Percentiles rank a stretch among this genome's conserved stretches.
phyloP scores from a whole-genome alignment of 768 basidiomycete species.

The Mycena leptocephala region DNA sequence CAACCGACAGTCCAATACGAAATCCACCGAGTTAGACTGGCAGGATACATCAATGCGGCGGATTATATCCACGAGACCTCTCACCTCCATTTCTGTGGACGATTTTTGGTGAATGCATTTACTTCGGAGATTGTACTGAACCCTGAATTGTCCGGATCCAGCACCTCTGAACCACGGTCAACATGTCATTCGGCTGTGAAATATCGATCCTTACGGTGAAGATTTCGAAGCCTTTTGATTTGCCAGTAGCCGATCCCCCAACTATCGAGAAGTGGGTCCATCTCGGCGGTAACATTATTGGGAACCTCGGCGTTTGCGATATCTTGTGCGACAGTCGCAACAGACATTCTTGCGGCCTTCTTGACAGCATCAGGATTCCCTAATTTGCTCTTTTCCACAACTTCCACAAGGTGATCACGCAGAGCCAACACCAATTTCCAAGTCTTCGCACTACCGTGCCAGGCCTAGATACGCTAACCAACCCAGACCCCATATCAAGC shows the following conservation, averaged over 20 bases:
- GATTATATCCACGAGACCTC: not conserved
- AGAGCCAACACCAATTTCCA: not conserved
- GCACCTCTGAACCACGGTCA: not conserved
- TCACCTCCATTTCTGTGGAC: constrained; percentile 1
- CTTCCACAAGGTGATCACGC: not conserved
- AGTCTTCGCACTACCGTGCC: not conserved
- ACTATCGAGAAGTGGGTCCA: not conserved
- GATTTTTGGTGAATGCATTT: not conserved
- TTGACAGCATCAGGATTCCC: too few species aligned
- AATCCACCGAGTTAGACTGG: not conserved
- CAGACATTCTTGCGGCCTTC: not conserved
- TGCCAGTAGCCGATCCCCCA: not conserved
- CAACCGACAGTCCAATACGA: not conserved
- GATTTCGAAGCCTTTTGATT: not conserved
- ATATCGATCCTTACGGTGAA: not conserved
- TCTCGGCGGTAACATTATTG: not conserved
- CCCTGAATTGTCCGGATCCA: not conserved
- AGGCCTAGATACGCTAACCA: not conserved
- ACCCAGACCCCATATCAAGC: not conserved
- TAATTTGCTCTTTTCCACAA: not conserved
- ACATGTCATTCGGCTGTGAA: not conserved
- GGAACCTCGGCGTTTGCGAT: not conserved
- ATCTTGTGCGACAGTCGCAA: not conserved
- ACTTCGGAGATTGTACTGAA: constrained; percentile 7
- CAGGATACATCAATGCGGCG: not conserved